Base-by-base conservation (phyloP, 257 asterid species). In the Przewalskia tangutica region DNA sequence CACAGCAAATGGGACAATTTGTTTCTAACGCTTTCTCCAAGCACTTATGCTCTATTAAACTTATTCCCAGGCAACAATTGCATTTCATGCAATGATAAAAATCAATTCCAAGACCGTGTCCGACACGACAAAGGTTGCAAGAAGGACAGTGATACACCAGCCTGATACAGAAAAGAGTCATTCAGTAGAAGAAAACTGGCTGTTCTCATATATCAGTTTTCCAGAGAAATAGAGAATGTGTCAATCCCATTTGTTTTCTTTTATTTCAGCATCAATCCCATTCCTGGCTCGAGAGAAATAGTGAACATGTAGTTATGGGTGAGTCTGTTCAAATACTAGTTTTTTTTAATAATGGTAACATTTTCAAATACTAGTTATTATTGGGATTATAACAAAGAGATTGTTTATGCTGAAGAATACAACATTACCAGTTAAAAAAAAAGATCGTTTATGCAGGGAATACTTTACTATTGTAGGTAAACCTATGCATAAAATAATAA, bases 1-100 rank as follows among this genome's bases (percentile, higher is more conserved):
- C 89, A 62, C 89, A 88, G 82, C 91, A 88, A 38, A 88, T 88
- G 17, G 91, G 89, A 83, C 91, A 88, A 66, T 88, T 88, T 79
- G 77, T 86, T 83, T 88, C 89, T 53, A 88, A 65, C 34, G 88
- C 91, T 84, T 86, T 88, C 89, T 86, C 89, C 87, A 85, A 66
- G 70, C 91, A 88, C 63, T 83, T 85, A 54, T 88, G 91, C 18
- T 86, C 88, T 34, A 68, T 86, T 75, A 70, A 60, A 83, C 62
- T 86, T 67, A 54, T 88, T 60, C 87, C 87, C 83, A 88, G 81
- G 82, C 91, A 88, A 62, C 91, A 88, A 78, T 88, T 88, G 84
- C 91, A 88, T 59, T 85, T 88, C 91, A 88, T 88, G 85, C 91
- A 88, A 67, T 88, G 91, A 53, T 78, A 86, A 55, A 85, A 82